Conservation (phyloP, 2,329 filamentous ascomycete genomes). For the Talaromyces sp. region DNA sequence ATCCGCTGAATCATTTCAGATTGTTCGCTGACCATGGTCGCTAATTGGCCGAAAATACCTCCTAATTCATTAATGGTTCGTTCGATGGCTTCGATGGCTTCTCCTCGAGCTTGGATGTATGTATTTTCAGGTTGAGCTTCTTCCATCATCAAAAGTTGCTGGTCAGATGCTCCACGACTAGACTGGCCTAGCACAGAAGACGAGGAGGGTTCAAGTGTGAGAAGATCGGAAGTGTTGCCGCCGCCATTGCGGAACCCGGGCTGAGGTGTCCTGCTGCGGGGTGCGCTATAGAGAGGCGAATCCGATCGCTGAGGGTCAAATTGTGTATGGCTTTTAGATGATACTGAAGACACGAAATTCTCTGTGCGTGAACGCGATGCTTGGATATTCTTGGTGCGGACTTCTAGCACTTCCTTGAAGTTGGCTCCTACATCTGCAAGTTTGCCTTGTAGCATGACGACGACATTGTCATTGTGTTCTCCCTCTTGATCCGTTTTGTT, state of each 20-base stretch:
- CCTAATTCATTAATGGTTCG: conserved; percentile 91
- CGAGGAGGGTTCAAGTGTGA: conserved; percentile 72
- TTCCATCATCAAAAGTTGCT: conserved; percentile 89
- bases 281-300: conserved; percentile 81
- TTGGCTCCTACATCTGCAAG: conserved; percentile 88
- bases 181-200: conserved; percentile 47
- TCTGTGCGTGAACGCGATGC: conserved; percentile 88
- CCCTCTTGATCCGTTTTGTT: conserved; percentile 68
- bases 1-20: conserved; percentile 97
- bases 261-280: conserved; percentile 63
- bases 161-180: conserved; percentile 63
- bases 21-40: conserved; percentile 95
- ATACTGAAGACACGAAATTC: conserved; percentile 91
- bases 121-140: conserved; percentile 79
- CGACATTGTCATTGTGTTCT: conserved; percentile 97
- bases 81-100: conserved; percentile 96
- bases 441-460: conserved; percentile 85
- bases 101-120: conserved; percentile 89
- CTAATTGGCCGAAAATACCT: conserved; percentile 87
- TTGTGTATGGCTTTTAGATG: conserved; percentile 65
- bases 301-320: conserved; percentile 68
- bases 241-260: conserved; percentile 44
- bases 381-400: conserved; percentile 96
- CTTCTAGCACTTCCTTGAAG: conserved; percentile 96
- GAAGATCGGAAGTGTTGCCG: conserved; percentile 57